Conservation (phyloP, 129 eudicot species). For the Ambrosia artemisiifolia region DNA sequence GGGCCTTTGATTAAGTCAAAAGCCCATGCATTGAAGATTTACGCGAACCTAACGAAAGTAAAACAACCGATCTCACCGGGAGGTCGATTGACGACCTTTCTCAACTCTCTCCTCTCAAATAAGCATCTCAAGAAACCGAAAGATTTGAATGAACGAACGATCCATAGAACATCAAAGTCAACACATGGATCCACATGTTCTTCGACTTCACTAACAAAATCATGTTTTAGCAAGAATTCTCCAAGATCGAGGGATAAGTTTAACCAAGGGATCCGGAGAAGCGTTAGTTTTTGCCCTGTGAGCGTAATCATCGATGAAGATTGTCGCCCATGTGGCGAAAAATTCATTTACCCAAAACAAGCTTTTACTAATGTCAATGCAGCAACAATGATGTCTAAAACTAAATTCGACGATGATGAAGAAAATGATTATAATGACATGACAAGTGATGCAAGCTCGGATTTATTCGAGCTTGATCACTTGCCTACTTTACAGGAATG, state of each 20-base stretch:
- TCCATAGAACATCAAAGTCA: slow-evolving; percentile 26
- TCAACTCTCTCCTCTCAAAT: slow-evolving; percentile 50
- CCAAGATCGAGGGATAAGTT: slow-evolving; percentile 46
- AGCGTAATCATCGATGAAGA: slow-evolving; percentile 66
- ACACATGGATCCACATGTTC: slow-evolving; percentile 35
- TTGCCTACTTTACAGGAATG: slow-evolving; percentile 42
- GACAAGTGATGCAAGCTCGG: slow-evolving; percentile 67
- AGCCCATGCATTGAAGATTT: too few species aligned
- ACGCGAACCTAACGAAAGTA: too few species aligned
- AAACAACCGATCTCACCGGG: slow-evolving; percentile 74
- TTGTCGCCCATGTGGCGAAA: slow-evolving; percentile 52
- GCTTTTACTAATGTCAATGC: slow-evolving; percentile 9
- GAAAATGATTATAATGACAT: slow-evolving; percentile 26
- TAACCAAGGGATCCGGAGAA: slow-evolving; percentile 41
- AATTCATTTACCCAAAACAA: slow-evolving; percentile 26
- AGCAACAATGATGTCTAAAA: neutral
- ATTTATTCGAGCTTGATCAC: slow-evolving; percentile 76
- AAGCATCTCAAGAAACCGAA: slow-evolving; percentile 40
- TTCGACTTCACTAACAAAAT: slow-evolving; percentile 64
- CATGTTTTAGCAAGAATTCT: slow-evolving; percentile 67
- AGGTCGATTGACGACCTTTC: slow-evolving; percentile 51
- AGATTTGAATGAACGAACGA: slow-evolving; percentile 9
- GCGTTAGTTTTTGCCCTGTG: slow-evolving; percentile 65
- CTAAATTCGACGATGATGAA: slow-evolving; percentile 3
- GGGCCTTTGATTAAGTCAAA: too few species aligned